phyloP scores from a whole-genome alignment of 1,139 yeast species.

The Casaregolazyma suthepensis region DNA sequence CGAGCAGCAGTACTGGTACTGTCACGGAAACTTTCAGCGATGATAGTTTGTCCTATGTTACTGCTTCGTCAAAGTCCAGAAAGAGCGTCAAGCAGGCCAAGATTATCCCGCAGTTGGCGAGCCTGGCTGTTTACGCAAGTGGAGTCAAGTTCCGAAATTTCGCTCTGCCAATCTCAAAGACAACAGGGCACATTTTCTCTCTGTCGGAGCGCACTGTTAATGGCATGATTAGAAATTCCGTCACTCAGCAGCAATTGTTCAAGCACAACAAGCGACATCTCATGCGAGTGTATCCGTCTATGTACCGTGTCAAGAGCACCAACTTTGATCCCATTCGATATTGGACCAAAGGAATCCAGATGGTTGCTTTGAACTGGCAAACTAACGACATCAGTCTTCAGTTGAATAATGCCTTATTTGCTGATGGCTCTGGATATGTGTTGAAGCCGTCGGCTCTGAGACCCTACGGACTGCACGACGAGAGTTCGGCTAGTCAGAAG shows the following conservation, averaged over 20 bases:
- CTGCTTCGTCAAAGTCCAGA: constrained; percentile 1
- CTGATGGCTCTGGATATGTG: constrained; percentile 62
- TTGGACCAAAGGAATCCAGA: constrained; percentile 84
- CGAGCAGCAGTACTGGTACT: constrained; percentile 20
- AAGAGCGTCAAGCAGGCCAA: constrained; percentile 22
- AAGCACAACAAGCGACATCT: constrained; percentile 73
- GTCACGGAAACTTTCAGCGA: constrained; percentile 38
- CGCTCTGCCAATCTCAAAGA: constrained; percentile 79
- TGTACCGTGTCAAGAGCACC: constrained; percentile 64
- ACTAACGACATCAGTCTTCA: constrained; percentile 86
- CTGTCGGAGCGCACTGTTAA: constrained; percentile 67
- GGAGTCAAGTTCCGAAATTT: constrained; percentile 79
- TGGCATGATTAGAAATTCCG: constrained; percentile 56
- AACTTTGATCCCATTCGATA: constrained; percentile 73
- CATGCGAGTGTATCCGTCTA: constrained; percentile 86
- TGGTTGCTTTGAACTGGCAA: constrained; percentile 98
- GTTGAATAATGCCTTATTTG: constrained; percentile 80
- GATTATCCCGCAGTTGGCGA: constrained; percentile 49
- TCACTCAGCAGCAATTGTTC: constrained; percentile 44
- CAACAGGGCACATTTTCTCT: constrained; percentile 77
- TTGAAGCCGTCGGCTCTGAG: constrained; percentile 52
- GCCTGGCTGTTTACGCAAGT: constrained; percentile 58
- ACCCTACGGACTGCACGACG: constrained; percentile 6
- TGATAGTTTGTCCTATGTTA: not conserved
- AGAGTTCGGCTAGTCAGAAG: not conserved